These are phyloP conservation scores for Leccinum truebloodii DNA, from an alignment of 768 basidiomycete genomes.

Conservation along the genomic window DNA sequence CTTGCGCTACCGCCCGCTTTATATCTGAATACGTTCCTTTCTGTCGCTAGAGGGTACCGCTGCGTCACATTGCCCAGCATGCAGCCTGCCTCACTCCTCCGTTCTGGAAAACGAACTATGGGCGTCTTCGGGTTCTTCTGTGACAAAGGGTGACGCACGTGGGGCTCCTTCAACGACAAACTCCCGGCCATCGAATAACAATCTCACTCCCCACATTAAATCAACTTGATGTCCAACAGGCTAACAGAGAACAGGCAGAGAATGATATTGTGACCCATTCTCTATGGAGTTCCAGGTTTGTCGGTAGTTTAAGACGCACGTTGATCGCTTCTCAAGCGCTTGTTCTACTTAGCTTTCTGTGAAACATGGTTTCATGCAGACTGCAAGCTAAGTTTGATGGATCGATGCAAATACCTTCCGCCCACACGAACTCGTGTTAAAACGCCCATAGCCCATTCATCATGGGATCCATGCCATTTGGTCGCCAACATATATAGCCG, in stretches of 20 bases:
- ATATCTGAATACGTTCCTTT: conserved; percentile 4
- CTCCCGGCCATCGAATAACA: background rate
- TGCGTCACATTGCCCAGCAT: background rate
- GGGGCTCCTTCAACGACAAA: background rate
- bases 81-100: background rate
- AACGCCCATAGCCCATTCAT: background rate
- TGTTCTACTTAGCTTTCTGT: background rate
- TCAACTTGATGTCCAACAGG: no score
- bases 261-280: background rate
- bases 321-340: background rate
- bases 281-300: background rate
- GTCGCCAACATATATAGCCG: background rate
- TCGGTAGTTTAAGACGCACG: background rate
- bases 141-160: background rate
- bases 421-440: background rate
- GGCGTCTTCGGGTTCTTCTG: background rate
- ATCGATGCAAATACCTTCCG: background rate
- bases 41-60: background rate
- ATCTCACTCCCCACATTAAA: background rate
- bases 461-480: background rate
- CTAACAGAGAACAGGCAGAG: no score
- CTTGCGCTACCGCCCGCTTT: background rate
- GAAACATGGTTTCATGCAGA: background rate
- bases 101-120: background rate
- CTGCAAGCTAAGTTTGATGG: background rate